Evolutionary conservation across 2,329 filamentous ascomycete genomes (phyloP).

Genomic region (Botryotinia calthae): DNA sequence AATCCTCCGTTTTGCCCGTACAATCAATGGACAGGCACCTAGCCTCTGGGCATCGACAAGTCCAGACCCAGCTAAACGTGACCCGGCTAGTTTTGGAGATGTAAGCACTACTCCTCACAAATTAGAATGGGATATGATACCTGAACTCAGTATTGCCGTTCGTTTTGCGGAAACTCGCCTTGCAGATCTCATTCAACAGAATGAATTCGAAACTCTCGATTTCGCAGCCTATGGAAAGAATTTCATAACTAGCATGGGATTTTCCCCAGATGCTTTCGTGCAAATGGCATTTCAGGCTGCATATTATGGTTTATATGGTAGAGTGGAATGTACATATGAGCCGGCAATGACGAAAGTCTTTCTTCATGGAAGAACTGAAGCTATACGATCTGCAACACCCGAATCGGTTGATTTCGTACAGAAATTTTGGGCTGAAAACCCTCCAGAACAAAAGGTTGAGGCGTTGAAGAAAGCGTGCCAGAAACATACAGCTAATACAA

Average conservation of each 20-base stretch:
- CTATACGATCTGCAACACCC: conserved; percentile 79
- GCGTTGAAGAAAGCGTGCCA: conserved; percentile 79
- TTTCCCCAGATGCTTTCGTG: conserved; percentile 95
- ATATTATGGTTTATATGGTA: conserved; percentile 94
- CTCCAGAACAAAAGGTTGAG: conserved; percentile 78
- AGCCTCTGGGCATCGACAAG: conserved; percentile 88
- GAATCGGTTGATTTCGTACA: conserved; percentile 87
- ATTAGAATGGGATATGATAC: conserved; percentile 95
- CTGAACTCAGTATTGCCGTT: conserved; percentile 84
- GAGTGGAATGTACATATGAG: conserved; percentile 93
- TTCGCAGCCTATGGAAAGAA: conserved; percentile 91
- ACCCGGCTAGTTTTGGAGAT: conserved; percentile 87
- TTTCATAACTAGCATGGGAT: conserved; percentile 95
- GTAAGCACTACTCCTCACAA: conserved; percentile 94
- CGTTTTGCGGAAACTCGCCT: conserved; percentile 94
- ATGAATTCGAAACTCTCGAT: conserved; percentile 91
- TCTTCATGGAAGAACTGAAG: conserved; percentile 91
- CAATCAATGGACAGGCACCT: conserved; percentile 91
- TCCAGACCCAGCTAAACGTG: conserved; percentile 88
- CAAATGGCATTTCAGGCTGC: conserved; percentile 99
- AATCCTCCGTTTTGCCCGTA: conserved; percentile 89
- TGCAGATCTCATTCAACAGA: conserved; percentile 92
- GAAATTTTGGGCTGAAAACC: conserved; percentile 92
- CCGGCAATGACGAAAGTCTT: conserved; percentile 97
- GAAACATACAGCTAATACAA: conserved; percentile 76